Conservation (phyloP, 2,329 filamentous ascomycete species). For the Acrodontium crateriforme region DNA sequence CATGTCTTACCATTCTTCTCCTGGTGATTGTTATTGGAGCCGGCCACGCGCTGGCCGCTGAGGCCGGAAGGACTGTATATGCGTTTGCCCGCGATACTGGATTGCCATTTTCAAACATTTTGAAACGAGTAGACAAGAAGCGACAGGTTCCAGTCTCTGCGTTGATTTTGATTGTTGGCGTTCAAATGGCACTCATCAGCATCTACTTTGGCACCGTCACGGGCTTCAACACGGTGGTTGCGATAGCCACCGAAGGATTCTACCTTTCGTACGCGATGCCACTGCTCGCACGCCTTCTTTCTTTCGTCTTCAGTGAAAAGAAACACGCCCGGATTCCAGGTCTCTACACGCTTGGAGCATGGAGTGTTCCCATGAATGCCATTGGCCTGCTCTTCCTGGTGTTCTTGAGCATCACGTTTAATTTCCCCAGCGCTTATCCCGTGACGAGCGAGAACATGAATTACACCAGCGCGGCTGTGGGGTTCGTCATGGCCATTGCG, state of each 20-base stretch:
- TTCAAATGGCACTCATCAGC: slow-evolving; percentile 40
- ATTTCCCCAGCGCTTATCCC: slow-evolving; percentile 38
- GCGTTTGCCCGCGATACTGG: slow-evolving; percentile 39
- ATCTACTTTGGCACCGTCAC: slow-evolving; percentile 22
- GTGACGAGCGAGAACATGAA: slow-evolving; percentile 45
- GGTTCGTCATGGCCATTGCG: slow-evolving; percentile 39
- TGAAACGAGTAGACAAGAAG: slow-evolving; percentile 34
- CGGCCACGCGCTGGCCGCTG: slow-evolving; percentile 34
- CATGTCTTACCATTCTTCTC: slow-evolving; percentile 33
- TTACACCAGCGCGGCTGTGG: slow-evolving; percentile 43
- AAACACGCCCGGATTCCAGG: slow-evolving; percentile 28
- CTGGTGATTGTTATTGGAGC: slow-evolving; percentile 34
- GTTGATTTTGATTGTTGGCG: slow-evolving; percentile 31
- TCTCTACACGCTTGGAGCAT: slow-evolving; percentile 33
- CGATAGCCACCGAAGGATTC: slow-evolving; percentile 44
- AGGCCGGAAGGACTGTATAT: slow-evolving; percentile 34
- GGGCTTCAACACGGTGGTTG: slow-evolving; percentile 38
- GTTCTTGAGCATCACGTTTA: slow-evolving; percentile 43
- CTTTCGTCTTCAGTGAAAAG: slow-evolving; percentile 27
- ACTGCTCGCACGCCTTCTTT: slow-evolving; percentile 36
- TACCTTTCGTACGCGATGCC: slow-evolving; percentile 47
- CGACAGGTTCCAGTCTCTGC: slow-evolving; percentile 37
- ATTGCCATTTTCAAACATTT: slow-evolving; percentile 35
- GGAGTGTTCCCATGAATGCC: slow-evolving; percentile 32
- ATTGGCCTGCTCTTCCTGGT: slow-evolving; percentile 39